Evolutionary conservation across 331 rosid genomes (phyloP).

Genomic region (Erythrophleum ivorense): DNA sequence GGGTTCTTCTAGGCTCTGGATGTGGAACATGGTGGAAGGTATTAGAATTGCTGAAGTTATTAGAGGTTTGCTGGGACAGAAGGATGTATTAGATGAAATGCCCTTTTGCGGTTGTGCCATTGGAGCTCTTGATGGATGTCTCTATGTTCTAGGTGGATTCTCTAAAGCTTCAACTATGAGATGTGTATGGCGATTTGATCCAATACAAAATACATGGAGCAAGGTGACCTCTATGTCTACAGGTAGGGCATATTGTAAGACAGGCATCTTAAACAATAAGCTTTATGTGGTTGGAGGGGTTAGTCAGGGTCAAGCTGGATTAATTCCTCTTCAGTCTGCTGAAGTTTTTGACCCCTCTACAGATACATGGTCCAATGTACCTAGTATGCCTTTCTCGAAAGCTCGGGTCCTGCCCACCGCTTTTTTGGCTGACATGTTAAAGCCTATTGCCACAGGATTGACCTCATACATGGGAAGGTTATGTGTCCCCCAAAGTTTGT

Average conservation of each 20-base stretch:
- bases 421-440: conserved; percentile 85
- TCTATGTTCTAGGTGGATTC: conserved; percentile 94
- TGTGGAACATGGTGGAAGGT: conserved; percentile 83
- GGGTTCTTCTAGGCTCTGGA: conserved; percentile 62
- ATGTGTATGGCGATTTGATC: conserved; percentile 83
- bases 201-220: conserved; percentile 69
- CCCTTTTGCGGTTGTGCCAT: conserved; percentile 91
- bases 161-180: conserved; percentile 75
- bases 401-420: conserved; percentile 82
- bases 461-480: conserved; percentile 86
- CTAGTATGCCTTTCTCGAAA: conserved; percentile 94
- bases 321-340: conserved; percentile 91
- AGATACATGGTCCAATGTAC: conserved; percentile 72
- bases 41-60: conserved; percentile 74
- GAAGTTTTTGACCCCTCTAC: conserved; percentile 86
- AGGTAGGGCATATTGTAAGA: conserved; percentile 89
- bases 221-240: conserved; percentile 78
- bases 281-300: conserved; percentile 97
- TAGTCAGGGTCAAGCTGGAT: conserved; percentile 78
- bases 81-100: conserved; percentile 74
- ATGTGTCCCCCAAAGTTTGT: conserved; percentile 88
- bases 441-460: conserved; percentile 91
- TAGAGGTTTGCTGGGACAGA: conserved; percentile 81
- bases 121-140: conserved; percentile 82
- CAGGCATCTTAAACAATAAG: conserved; percentile 78